Conservation (phyloP, 2,329 filamentous ascomycete species). For the Cordyceps tenuipes region DNA sequence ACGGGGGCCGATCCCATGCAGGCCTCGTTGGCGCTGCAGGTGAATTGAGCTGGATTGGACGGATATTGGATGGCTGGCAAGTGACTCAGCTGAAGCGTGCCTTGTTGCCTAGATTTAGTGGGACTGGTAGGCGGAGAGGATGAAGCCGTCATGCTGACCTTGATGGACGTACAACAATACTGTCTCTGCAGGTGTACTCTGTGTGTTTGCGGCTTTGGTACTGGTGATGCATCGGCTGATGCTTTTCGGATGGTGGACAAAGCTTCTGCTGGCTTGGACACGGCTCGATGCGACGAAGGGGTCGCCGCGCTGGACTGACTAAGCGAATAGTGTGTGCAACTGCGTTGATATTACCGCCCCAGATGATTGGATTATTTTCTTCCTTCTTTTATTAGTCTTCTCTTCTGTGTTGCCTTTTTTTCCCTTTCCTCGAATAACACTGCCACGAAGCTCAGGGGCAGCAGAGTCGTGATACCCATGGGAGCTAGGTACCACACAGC, state of each 20-base stretch:
- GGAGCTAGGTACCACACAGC: too few relatives aligned
- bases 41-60: neutral
- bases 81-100: conserved; percentile 5
- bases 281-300: neutral
- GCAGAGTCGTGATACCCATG: too few relatives aligned
- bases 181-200: neutral
- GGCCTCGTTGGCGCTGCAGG: neutral
- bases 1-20: neutral
- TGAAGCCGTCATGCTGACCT: neutral
- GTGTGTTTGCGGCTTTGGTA: neutral
- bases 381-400: neutral
- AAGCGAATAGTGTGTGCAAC: neutral
- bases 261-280: neutral
- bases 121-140: neutral
- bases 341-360: too few relatives aligned
- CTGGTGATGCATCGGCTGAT: neutral
- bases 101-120: conserved; percentile 4
- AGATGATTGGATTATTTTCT: neutral
- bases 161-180: too few relatives aligned
- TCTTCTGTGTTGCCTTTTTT: too few relatives aligned
- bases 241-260: neutral
- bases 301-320: neutral
- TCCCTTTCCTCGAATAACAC: too few relatives aligned
- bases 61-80: too few relatives aligned
- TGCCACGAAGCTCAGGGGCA: too few relatives aligned